Conservation (phyloP, 2,329 filamentous ascomycete genomes). For the Podosphaera leucotricha region DNA sequence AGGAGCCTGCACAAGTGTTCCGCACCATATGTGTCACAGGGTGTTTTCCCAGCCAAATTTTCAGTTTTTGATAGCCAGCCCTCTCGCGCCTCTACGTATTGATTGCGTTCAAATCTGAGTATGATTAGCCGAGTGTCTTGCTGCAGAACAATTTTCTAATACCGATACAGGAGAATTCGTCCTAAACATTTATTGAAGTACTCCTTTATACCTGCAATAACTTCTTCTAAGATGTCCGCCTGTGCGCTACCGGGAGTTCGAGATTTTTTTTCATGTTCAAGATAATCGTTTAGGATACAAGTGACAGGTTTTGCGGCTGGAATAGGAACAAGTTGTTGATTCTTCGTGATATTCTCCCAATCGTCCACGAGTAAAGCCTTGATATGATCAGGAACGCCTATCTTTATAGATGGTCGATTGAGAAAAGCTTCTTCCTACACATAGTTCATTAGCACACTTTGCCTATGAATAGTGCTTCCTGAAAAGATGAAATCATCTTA, state of each 20-base stretch:
- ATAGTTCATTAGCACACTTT: neutral
- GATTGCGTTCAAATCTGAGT: slow-evolving; percentile 61
- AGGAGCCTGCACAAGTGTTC: slow-evolving; percentile 80
- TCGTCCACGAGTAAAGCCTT: slow-evolving; percentile 91
- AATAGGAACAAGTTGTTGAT: slow-evolving; percentile 67
- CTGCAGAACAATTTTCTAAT: slow-evolving; percentile 8
- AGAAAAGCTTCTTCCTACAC: slow-evolving; percentile 71
- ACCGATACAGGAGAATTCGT: slow-evolving; percentile 68
- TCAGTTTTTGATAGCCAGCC: slow-evolving; percentile 39
- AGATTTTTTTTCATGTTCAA: slow-evolving; percentile 41
- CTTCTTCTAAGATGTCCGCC: slow-evolving; percentile 71
- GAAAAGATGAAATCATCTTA: neutral
- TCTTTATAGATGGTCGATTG: slow-evolving; percentile 59
- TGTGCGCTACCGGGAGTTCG: slow-evolving; percentile 44
- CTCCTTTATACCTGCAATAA: slow-evolving; percentile 62
- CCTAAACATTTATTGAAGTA: slow-evolving; percentile 87
- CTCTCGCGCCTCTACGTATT: slow-evolving; percentile 59
- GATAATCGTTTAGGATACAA: slow-evolving; percentile 61
- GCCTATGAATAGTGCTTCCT: neutral
- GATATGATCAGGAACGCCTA: slow-evolving; percentile 68
- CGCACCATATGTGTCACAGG: slow-evolving; percentile 70
- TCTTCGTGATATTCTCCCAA: slow-evolving; percentile 97
- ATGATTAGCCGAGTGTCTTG: neutral
- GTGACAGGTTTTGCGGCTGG: slow-evolving; percentile 55
- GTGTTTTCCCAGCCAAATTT: slow-evolving; percentile 43